phyloP scores from a whole-genome alignment of 2,329 filamentous ascomycete genomes.

The Purpureocillium lavendulum region DNA sequence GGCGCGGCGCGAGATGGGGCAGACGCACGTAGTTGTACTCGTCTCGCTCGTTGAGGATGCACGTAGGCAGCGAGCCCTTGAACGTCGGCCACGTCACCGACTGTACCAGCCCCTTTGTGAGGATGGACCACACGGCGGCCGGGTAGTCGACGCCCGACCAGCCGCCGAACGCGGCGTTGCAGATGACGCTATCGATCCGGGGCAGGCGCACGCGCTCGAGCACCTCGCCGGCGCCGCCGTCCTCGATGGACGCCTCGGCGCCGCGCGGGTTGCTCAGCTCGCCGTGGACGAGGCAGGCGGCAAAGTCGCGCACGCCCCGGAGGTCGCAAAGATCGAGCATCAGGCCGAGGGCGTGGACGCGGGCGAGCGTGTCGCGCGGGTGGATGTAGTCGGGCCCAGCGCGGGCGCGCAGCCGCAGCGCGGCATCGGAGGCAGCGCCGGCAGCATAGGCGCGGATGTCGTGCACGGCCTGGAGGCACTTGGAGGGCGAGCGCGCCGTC shows the following conservation, averaged over 20 bases:
- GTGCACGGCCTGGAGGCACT: slow-evolving; percentile 64
- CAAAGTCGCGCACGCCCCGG: slow-evolving; percentile 38
- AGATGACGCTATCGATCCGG: slow-evolving; percentile 68
- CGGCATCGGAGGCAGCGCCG: slow-evolving; percentile 28
- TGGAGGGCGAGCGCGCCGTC: slow-evolving; percentile 69
- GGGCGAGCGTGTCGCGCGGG: slow-evolving; percentile 31
- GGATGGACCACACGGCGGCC: slow-evolving; percentile 40
- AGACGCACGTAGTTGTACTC: slow-evolving; percentile 24
- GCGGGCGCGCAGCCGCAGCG: slow-evolving; percentile 27
- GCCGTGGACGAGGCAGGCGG: slow-evolving; percentile 35
- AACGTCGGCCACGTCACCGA: slow-evolving; percentile 69
- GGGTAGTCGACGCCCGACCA: slow-evolving; percentile 74
- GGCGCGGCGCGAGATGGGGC: neutral
- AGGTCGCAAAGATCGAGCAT: slow-evolving; percentile 55
- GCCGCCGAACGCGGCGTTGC: slow-evolving; percentile 84
- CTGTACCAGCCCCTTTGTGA: slow-evolving; percentile 54
- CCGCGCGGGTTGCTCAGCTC: slow-evolving; percentile 36
- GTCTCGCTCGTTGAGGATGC: slow-evolving; percentile 31
- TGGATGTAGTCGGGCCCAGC: slow-evolving; percentile 19
- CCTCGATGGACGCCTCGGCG: slow-evolving; percentile 10
- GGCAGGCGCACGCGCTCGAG: slow-evolving; percentile 46
- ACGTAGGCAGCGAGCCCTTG: slow-evolving; percentile 53
- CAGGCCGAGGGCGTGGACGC: slow-evolving; percentile 51
- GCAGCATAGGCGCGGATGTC: slow-evolving; percentile 53
- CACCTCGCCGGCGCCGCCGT: slow-evolving; percentile 15